Evolutionary conservation across 2,329 filamentous ascomycete genomes (phyloP), one percentile per base, ranked within the genome.

Genomic region (Colletotrichum simmondsii): DNA sequence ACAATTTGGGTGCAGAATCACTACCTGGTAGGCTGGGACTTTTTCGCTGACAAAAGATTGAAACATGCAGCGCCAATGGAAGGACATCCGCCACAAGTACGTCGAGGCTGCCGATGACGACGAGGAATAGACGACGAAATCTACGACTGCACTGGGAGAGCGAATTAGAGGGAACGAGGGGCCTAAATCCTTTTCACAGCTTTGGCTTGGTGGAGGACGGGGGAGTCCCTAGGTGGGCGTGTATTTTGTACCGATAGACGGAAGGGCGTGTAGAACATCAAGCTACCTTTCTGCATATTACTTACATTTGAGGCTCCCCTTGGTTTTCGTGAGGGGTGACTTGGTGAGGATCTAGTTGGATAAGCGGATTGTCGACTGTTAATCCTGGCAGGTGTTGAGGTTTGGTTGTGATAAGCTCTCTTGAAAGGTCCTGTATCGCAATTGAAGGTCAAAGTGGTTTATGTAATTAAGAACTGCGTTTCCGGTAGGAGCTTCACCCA

Each of bases 61-160:
- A 14, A 19, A 19, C 8, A 10, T 60, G 78, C 81, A 98, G 96
- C 95, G 96, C 81, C 96, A 98, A 97, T 98, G 97, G 97, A 98
- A 98, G 91, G 97, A 99, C 84, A 98, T 99, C 88, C 96, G 97
- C 87, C 87, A 92, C 84, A 92, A 90, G 85, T 99, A 98, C 85
- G 84, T 97, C 80, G 86, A 94, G 85, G 88, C 88, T 73, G 90
- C 87, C 69, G 92, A 93, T 76, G 92, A 92, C 76, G 69, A 73
- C 35, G 90, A 92, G 75, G 92, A 92, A 54, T 71, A 73, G 80
- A 83, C 86, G 77, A 80, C 86, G 77, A 80, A 78, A 16, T 75
- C 74, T 74, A 76, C 77, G 74, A 76, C 67, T 64, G 69, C 59
- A n/a, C 22, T 14, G 35, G 35, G 58, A 26, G 28, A n/a, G 14